A percentile compares a stretch with the other conserved stretches of the same genome.
phyloP scores from a whole-genome alignment of 345 rosid genomes.

The Eucalyptus cloeziana region DNA sequence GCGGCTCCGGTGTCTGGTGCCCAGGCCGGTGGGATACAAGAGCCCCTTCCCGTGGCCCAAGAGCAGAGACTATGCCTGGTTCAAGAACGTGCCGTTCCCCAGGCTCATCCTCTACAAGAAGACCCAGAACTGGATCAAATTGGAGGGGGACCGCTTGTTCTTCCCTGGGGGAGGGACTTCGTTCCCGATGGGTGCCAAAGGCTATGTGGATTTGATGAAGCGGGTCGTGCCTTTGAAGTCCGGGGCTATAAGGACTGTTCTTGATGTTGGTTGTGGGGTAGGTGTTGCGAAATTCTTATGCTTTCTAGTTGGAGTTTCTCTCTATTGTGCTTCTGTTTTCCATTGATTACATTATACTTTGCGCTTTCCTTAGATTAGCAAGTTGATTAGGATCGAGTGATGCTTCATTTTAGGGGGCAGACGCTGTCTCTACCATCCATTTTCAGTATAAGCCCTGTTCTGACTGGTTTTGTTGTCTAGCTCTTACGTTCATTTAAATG shows the following conservation, averaged over 20 bases:
- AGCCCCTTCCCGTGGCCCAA: conserved; percentile 53
- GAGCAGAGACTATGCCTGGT: conserved; percentile 44
- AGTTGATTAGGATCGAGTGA: neutral
- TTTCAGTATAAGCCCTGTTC: neutral
- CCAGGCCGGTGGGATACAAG: conserved; percentile 43
- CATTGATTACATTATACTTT: neutral
- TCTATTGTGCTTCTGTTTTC: neutral
- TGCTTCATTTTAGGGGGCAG: neutral
- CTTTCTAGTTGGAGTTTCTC: neutral
- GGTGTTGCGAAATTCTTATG: neutral
- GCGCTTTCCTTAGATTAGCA: neutral
- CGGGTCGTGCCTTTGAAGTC: conserved; percentile 35
- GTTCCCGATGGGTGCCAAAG: conserved; percentile 45
- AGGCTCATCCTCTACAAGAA: conserved; percentile 33
- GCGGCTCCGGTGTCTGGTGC: conserved; percentile 38
- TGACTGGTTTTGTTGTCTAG: neutral
- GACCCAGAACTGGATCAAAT: conserved; percentile 53
- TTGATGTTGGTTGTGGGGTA: conserved; percentile 69
- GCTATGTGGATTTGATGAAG: conserved; percentile 38
- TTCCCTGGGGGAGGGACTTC: conserved; percentile 78
- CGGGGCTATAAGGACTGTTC: conserved; percentile 47
- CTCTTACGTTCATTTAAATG: neutral
- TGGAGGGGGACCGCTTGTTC: conserved; percentile 31
- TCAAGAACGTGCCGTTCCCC: conserved; percentile 48
- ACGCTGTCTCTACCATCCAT: neutral